phyloP scores from a whole-genome alignment of 1,284 basidiomycete genomes.

The Trametes polyzona region DNA sequence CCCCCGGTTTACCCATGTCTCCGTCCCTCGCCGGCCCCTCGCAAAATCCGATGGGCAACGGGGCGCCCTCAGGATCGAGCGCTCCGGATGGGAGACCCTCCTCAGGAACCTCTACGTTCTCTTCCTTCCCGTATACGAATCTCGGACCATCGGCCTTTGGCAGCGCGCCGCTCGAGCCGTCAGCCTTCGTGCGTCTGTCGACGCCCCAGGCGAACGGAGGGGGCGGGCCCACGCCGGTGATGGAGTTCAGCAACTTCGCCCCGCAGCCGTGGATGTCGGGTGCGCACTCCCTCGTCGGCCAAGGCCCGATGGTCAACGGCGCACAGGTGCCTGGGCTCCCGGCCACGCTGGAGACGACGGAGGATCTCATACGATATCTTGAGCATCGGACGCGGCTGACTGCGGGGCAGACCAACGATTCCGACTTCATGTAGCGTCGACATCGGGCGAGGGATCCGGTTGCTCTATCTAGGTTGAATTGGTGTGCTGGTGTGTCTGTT shows the following conservation, averaged over 20 bases:
- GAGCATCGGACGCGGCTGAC: constrained; percentile 31
- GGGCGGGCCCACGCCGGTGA: not conserved
- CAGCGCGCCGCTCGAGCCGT: constrained; percentile 9
- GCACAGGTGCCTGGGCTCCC: constrained; percentile 8
- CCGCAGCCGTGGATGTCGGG: constrained; percentile 23
- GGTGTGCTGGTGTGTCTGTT: too few species aligned
- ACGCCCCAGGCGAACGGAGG: constrained; percentile 7
- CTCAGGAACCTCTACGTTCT: constrained; percentile 29
- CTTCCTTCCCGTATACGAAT: constrained; percentile 32
- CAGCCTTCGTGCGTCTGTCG: constrained; percentile 1
- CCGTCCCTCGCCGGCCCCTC: not conserved
- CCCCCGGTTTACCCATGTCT: not conserved
- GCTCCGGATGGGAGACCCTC: not conserved
- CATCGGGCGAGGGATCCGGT: not conserved
- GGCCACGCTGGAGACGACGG: constrained; percentile 31
- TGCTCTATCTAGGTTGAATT: constrained; percentile 2
- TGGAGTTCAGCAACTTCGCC: constrained; percentile 27
- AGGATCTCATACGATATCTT: constrained; percentile 30
- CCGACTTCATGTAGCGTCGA: constrained; percentile 27
- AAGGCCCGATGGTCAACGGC: not conserved
- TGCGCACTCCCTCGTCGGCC: constrained; percentile 1
- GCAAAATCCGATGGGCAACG: constrained; percentile 3
- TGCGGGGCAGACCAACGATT: constrained; percentile 22
- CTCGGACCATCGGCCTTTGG: constrained; percentile 32
- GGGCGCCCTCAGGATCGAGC: not conserved